These are phyloP conservation scores for Sicyos baderoa DNA, from an alignment of 306 rosid species.

Conservation along the genomic window DNA sequence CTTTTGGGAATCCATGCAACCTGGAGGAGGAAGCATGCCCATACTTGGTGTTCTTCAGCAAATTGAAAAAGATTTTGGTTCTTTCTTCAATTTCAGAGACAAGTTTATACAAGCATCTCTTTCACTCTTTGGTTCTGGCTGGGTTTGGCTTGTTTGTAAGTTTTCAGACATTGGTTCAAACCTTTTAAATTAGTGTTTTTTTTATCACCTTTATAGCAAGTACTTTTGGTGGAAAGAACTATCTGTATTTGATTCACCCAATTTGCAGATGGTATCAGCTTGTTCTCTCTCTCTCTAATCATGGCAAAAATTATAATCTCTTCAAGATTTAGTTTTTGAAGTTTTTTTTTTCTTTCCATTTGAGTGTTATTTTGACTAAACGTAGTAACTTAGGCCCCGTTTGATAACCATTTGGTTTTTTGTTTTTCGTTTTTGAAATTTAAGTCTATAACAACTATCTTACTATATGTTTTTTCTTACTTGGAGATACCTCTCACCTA, in stretches of 20 bases:
- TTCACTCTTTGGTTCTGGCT: constrained; percentile 85
- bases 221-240: not conserved
- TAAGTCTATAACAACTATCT: no score
- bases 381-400: not conserved
- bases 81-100: constrained; percentile 63
- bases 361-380: not conserved
- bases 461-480: no score
- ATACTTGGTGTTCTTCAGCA: constrained; percentile 66
- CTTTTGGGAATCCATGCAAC: constrained; percentile 98
- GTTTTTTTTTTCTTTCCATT: not conserved
- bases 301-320: not conserved
- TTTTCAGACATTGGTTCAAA: constrained; percentile 22
- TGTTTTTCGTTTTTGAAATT: no score
- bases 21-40: constrained; percentile 83
- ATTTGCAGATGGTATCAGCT: not conserved
- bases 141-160: constrained; percentile 99
- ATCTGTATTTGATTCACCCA: not conserved
- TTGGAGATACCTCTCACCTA: no score
- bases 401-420: no score
- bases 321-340: not conserved
- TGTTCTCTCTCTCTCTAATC: not conserved
- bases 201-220: not conserved
- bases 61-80: constrained; percentile 95
- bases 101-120: constrained; percentile 60
- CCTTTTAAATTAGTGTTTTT: not conserved